phyloP scores from a whole-genome alignment of 2,329 filamentous ascomycete species.

The Fusarium sp. region DNA sequence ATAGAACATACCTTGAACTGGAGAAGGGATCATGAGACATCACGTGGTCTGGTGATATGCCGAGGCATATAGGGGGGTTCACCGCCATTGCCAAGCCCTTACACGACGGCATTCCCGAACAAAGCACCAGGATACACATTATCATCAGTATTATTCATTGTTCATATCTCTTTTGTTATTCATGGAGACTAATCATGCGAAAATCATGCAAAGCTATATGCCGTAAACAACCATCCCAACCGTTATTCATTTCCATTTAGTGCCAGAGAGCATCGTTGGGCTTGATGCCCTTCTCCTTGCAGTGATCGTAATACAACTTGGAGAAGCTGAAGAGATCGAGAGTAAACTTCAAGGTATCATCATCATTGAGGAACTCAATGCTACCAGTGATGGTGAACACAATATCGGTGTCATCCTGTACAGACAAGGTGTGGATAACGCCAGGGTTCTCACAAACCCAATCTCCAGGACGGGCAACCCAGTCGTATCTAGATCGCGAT shows the following conservation, averaged over 20 bases:
- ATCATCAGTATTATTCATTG: neutral
- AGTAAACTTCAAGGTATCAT: constrained; percentile 35
- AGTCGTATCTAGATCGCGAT: constrained; percentile 32
- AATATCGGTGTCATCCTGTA: constrained; percentile 36
- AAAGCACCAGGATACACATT: neutral
- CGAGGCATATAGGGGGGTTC: neutral
- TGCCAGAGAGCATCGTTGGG: constrained; percentile 28
- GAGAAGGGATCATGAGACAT: neutral
- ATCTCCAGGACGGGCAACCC: constrained; percentile 38
- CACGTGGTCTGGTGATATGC: neutral
- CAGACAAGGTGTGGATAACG: constrained; percentile 37
- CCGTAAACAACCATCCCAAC: neutral
- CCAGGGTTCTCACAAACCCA: constrained; percentile 41
- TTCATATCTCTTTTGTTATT: neutral
- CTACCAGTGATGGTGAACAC: constrained; percentile 40
- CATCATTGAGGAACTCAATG: constrained; percentile 41
- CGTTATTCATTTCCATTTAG: neutral
- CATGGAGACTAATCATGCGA: neutral
- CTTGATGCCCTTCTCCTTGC: constrained; percentile 28
- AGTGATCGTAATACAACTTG: constrained; percentile 31
- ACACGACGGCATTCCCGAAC: neutral
- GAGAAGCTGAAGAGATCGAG: constrained; percentile 39
- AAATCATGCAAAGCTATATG: neutral
- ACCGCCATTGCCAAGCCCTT: neutral
- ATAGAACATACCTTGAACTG: too few relatives aligned